Conservation (phyloP, 768 basidiomycete genomes). For the Boletus sensibilis region DNA sequence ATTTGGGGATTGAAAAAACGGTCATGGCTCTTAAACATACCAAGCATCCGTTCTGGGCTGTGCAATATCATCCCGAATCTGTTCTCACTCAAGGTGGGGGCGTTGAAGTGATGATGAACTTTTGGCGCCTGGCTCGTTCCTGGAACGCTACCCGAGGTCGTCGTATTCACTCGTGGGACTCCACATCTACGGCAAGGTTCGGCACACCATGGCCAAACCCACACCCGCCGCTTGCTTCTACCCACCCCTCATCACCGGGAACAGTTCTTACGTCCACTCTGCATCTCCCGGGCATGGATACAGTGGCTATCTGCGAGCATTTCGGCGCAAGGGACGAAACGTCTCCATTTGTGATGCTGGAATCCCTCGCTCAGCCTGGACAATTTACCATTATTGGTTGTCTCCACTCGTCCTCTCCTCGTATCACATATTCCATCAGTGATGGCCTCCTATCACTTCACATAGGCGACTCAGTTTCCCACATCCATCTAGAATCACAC, state of each 20-base stretch:
- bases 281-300: slow-evolving; percentile 41
- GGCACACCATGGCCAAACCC: slow-evolving; percentile 60
- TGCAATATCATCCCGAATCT: slow-evolving; percentile 89
- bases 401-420: slow-evolving; percentile 50
- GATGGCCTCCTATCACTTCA: slow-evolving; percentile 48
- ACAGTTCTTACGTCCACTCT: slow-evolving; percentile 41
- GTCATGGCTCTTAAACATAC: slow-evolving; percentile 74
- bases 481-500: slow-evolving; percentile 44
- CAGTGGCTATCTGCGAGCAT: slow-evolving; percentile 55
- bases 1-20: slow-evolving; percentile 60
- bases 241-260: slow-evolving; percentile 21
- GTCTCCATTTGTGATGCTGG: slow-evolving; percentile 67
- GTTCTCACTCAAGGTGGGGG: slow-evolving; percentile 71
- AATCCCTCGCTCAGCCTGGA: slow-evolving; percentile 76
- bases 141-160: slow-evolving; percentile 51
- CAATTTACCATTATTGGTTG: slow-evolving; percentile 71
- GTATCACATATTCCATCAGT: slow-evolving; percentile 56
- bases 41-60: slow-evolving; percentile 75
- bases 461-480: slow-evolving; percentile 34
- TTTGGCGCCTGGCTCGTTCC: slow-evolving; percentile 63
- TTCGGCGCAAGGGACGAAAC: slow-evolving; percentile 58
- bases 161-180: slow-evolving; percentile 42
- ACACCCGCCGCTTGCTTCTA: slow-evolving; percentile 21
- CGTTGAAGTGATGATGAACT: slow-evolving; percentile 65
- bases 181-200: slow-evolving; percentile 35